Conservation (phyloP, 768 basidiomycete genomes). For the Phanerochaete carnosa region DNA sequence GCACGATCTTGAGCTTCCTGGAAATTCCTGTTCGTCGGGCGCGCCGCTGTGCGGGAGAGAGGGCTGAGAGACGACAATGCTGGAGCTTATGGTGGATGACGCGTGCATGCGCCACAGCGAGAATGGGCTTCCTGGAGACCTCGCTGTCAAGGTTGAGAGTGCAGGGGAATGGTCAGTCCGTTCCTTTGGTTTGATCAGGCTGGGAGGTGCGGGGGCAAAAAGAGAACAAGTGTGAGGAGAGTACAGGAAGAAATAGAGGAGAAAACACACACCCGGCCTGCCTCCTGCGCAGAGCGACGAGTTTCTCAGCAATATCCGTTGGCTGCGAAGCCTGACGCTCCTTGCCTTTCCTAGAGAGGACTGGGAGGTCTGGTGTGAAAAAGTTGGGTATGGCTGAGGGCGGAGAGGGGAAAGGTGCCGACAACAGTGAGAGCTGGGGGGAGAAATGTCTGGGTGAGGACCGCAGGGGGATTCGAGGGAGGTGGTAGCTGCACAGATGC, state of each 20-base stretch:
- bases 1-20: constrained; percentile 65
- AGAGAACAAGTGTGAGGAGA: background rate
- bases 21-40: constrained; percentile 74
- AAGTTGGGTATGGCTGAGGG: constrained; percentile 19
- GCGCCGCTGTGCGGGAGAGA: constrained; percentile 48
- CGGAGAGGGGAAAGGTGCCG: constrained; percentile 44
- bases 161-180: constrained; percentile 41
- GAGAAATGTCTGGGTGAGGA: constrained; percentile 41
- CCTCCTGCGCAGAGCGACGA: constrained; percentile 65
- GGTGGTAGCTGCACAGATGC: constrained; percentile 12
- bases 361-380: constrained; percentile 11
- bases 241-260: background rate
- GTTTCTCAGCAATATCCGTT: constrained; percentile 56
- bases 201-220: constrained; percentile 23
- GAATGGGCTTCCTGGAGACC: constrained; percentile 33
- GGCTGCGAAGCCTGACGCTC: constrained; percentile 35
- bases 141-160: constrained; percentile 24
- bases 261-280: constrained; percentile 49
- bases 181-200: constrained; percentile 44
- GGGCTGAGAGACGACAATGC: constrained; percentile 31
- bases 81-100: constrained; percentile 17
- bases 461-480: background rate
- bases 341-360: constrained; percentile 28
- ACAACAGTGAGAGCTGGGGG: constrained; percentile 93
- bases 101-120: constrained; percentile 25